These are phyloP conservation scores for Knufia fluminis DNA, from an alignment of 2,329 filamentous ascomycete species.

Conservation along the genomic window DNA sequence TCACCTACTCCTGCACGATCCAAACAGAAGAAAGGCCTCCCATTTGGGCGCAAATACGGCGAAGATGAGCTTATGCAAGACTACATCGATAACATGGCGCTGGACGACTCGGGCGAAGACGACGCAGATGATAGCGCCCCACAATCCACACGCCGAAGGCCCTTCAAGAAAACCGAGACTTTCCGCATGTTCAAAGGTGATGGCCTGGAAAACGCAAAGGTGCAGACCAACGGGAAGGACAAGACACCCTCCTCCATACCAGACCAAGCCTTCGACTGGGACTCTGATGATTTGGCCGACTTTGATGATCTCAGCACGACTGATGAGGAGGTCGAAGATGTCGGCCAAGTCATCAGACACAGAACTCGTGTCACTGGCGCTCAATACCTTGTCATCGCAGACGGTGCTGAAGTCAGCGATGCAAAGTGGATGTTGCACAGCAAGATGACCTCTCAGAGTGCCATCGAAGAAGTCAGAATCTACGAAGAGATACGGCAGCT, in stretches of 20 bases:
- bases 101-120: conserved; percentile 22
- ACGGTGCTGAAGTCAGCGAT: conserved; percentile 36
- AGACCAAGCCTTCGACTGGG: conserved; percentile 30
- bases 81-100: conserved; percentile 47
- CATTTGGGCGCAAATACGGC: conserved; percentile 25
- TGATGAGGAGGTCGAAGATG: conserved; percentile 34
- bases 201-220: conserved; percentile 33
- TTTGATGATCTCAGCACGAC: conserved; percentile 44
- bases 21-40: background rate
- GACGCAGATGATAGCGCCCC: conserved; percentile 11
- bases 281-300: conserved; percentile 37
- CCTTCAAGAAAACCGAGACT: conserved; percentile 15
- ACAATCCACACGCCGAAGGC: conserved; percentile 27
- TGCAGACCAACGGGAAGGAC: conserved; percentile 18
- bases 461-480: conserved; percentile 24
- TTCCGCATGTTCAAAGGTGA: conserved; percentile 27
- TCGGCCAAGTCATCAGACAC: conserved; percentile 38
- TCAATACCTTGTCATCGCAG: conserved; percentile 45
- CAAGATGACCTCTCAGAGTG: conserved; percentile 26
- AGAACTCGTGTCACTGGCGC: conserved; percentile 36
- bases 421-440: conserved; percentile 40
- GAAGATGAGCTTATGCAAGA: conserved; percentile 55
- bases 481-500: conserved; percentile 29
- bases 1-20: background rate
- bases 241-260: conserved; percentile 5